Evolutionary conservation across 2,329 filamentous ascomycete genomes (phyloP).

Genomic region (Knufia petricola): DNA sequence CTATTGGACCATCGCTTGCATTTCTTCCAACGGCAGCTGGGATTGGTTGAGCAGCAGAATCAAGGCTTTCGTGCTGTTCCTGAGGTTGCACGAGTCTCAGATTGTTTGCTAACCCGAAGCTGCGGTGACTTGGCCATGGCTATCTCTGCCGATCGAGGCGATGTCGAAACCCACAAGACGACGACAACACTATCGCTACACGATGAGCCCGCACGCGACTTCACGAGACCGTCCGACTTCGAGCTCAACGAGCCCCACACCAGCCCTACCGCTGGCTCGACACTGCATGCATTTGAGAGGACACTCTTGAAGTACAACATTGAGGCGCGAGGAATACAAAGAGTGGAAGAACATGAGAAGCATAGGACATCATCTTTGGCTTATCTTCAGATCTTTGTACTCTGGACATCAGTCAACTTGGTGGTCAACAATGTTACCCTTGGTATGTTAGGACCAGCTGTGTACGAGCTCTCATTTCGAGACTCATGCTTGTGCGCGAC

Average conservation of each 20-base stretch:
- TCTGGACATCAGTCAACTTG: slow-evolving; percentile 56
- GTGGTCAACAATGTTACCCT: slow-evolving; percentile 55
- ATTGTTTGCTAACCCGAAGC: slow-evolving; percentile 9
- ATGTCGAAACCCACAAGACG: slow-evolving; percentile 13
- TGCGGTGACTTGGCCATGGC: slow-evolving; percentile 11
- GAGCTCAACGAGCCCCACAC: slow-evolving; percentile 1
- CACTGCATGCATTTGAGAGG: slow-evolving; percentile 28
- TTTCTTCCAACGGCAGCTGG: neutral
- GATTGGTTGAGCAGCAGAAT: neutral
- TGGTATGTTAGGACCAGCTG: slow-evolving; percentile 52
- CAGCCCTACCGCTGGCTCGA: neutral
- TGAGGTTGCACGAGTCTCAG: slow-evolving; percentile 7
- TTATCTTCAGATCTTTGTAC: slow-evolving; percentile 46
- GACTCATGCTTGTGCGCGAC: slow-evolving; percentile 49
- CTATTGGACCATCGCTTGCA: neutral
- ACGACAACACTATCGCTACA: neutral
- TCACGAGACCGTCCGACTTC: slow-evolving; percentile 6
- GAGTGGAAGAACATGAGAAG: slow-evolving; percentile 47
- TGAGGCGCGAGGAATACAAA: slow-evolving; percentile 51
- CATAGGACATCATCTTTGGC: slow-evolving; percentile 40
- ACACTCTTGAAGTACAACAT: slow-evolving; percentile 37
- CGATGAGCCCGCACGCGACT: neutral
- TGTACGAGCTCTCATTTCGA: slow-evolving; percentile 49
- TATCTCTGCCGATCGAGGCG: slow-evolving; percentile 9
- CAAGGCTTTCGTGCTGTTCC: neutral